Percentiles rank a stretch among this genome's conserved stretches.
Evolutionary conservation across 257 asterid species (phyloP).

Genomic region (Plectranthus barbatus): DNA sequence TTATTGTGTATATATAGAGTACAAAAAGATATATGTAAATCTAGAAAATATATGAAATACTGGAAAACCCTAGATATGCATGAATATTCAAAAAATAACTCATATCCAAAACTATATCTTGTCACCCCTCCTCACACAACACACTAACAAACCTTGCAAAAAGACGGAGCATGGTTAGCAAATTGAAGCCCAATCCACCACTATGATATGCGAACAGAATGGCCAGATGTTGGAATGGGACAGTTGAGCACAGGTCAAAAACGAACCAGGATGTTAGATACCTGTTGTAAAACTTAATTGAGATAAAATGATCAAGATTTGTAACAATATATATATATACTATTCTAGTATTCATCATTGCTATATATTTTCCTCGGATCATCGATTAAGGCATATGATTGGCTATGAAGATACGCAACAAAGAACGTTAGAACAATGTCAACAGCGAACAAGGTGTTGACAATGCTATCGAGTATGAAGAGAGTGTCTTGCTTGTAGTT

Average conservation of each 20-base stretch:
- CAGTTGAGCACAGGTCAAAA: constrained; percentile 71
- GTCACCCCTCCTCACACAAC: no score
- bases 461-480: constrained; percentile 62
- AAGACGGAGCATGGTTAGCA: constrained; percentile 67
- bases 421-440: constrained; percentile 83
- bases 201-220: constrained; percentile 46
- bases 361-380: constrained; percentile 52
- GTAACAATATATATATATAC: no score
- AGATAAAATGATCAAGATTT: no score
- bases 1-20: no score
- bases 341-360: no score
- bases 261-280: constrained; percentile 69
- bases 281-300: no score
- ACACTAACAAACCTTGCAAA: constrained; percentile 79
- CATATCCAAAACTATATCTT: no score
- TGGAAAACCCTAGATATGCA: no score
- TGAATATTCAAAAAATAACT: no score
- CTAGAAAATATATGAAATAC: no score
- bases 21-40: no score
- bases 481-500: constrained; percentile 53
- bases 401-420: constrained; percentile 64
- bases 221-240: constrained; percentile 60
- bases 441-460: constrained; percentile 65
- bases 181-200: constrained; percentile 47
- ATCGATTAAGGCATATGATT: constrained; percentile 52